phyloP scores from a whole-genome alignment of 1,284 basidiomycete species.

The Microbotryum intermedium region DNA sequence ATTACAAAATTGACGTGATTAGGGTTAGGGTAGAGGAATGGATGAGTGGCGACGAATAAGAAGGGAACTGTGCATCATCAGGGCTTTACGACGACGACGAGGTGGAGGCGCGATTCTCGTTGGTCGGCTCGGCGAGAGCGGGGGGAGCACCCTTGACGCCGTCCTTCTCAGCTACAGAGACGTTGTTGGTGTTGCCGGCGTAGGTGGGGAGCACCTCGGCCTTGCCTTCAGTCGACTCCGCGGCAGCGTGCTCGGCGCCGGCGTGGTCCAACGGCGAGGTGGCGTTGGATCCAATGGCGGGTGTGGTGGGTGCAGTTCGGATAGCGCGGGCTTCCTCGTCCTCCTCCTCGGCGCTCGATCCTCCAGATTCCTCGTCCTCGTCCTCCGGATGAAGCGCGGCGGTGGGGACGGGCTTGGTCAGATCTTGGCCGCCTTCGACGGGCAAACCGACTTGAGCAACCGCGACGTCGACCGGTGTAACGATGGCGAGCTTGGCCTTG shows the following conservation, averaged over 20 bases:
- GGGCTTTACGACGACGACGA: too few relatives aligned
- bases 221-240: not conserved
- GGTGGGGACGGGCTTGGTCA: constrained; percentile 4
- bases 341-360: constrained; percentile 26
- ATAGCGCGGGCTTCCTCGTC: constrained; percentile 19
- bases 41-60: too few relatives aligned
- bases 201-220: constrained; percentile 25
- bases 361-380: constrained; percentile 22
- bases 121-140: not conserved
- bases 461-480: constrained; percentile 17
- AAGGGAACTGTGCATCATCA: too few relatives aligned
- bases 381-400: constrained; percentile 6
- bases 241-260: not conserved
- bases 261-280: not conserved
- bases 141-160: not conserved
- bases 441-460: constrained; percentile 23
- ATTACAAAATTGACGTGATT: too few relatives aligned
- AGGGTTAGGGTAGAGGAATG: too few relatives aligned
- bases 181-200: constrained; percentile 1
- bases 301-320: constrained; percentile 18
- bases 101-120: too few relatives aligned
- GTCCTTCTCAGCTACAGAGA: not conserved
- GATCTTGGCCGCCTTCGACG: not conserved
- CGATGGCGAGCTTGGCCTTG: not conserved
- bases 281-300: not conserved